Conservation (phyloP, 163 green algal genomes). For the Scenedesmus sp. region DNA sequence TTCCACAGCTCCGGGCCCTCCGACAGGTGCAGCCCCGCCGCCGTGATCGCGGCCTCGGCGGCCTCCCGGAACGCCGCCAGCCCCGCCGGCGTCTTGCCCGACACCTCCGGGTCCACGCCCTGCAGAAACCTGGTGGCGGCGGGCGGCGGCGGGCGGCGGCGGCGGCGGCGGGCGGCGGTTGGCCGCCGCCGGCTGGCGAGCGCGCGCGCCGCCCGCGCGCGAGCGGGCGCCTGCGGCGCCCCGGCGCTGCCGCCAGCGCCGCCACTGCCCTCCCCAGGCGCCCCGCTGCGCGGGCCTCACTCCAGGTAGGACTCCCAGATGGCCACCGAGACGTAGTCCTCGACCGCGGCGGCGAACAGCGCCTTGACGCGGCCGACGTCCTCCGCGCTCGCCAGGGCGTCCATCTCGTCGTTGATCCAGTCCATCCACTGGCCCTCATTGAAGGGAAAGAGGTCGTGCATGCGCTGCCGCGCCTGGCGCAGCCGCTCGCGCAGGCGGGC, state of each 20-base stretch:
- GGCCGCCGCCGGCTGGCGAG: too few relatives aligned
- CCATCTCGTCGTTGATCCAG: slow-evolving; percentile 87
- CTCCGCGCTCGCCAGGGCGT: slow-evolving; percentile 33
- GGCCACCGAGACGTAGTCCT: slow-evolving; percentile 85
- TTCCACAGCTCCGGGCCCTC: slow-evolving; percentile 68
- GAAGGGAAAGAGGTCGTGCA: slow-evolving; percentile 82
- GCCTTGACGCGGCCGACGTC: slow-evolving; percentile 45
- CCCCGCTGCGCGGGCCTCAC: slow-evolving; percentile 53
- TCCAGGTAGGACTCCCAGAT: slow-evolving; percentile 82
- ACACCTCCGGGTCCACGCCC: slow-evolving; percentile 60
- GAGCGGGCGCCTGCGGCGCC: too few relatives aligned
- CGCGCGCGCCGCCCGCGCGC: too few relatives aligned
- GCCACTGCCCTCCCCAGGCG: too few relatives aligned
- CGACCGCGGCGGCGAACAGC: slow-evolving; percentile 55
- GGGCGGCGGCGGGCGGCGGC: not conserved
- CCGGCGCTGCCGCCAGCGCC: too few relatives aligned
- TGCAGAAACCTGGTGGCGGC: slow-evolving; percentile 60
- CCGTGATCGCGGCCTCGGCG: slow-evolving; percentile 51
- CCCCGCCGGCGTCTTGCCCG: slow-evolving; percentile 41
- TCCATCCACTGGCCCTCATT: slow-evolving; percentile 83
- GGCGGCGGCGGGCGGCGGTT: not conserved
- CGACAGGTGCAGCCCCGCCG: slow-evolving; percentile 74
- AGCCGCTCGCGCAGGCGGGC: slow-evolving; percentile 70
- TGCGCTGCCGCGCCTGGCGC: slow-evolving; percentile 64
- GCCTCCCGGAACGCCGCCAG: slow-evolving; percentile 43